These are phyloP conservation scores for Skeletonema costatum DNA, from an alignment of 108 stramenopile genomes.

Conservation along the genomic window DNA sequence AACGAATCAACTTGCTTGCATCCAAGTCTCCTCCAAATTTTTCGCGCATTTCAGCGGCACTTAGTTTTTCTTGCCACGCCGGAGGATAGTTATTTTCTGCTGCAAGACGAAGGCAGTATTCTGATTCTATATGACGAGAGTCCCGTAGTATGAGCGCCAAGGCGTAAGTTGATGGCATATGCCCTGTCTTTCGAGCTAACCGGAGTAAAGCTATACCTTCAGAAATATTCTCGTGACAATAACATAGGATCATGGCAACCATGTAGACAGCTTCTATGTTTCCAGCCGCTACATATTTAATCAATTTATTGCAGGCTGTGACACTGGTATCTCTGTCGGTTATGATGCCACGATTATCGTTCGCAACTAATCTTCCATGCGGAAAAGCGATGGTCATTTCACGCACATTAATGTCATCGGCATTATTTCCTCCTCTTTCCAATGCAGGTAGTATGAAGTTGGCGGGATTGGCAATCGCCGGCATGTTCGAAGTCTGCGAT, in stretches of 20 bases:
- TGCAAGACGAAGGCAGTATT: slow-evolving; percentile 59
- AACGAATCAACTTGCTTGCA: slow-evolving; percentile 57
- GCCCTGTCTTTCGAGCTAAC: slow-evolving; percentile 58
- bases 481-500: not conserved
- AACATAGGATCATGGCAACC: slow-evolving; percentile 80
- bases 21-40: slow-evolving; percentile 72
- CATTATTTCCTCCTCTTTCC: slow-evolving; percentile 22
- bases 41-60: slow-evolving; percentile 69
- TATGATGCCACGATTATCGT: slow-evolving; percentile 33
- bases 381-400: not conserved
- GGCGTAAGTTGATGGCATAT: slow-evolving; percentile 69
- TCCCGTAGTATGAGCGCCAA: slow-evolving; percentile 82
- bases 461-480: slow-evolving; percentile 46
- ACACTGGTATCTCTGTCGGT: slow-evolving; percentile 20
- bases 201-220: slow-evolving; percentile 71
- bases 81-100: slow-evolving; percentile 62
- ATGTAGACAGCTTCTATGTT: slow-evolving; percentile 84
- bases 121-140: slow-evolving; percentile 58
- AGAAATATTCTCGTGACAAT: slow-evolving; percentile 76
- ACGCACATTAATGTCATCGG: slow-evolving; percentile 8
- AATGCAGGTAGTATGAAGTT: slow-evolving; percentile 54
- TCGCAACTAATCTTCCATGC: not conserved
- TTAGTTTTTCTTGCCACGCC: slow-evolving; percentile 73
- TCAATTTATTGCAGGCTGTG: slow-evolving; percentile 18
- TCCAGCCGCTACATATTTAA: slow-evolving; percentile 63